Conservation (phyloP, 345 rosid species). For the Citrus unshiu region DNA sequence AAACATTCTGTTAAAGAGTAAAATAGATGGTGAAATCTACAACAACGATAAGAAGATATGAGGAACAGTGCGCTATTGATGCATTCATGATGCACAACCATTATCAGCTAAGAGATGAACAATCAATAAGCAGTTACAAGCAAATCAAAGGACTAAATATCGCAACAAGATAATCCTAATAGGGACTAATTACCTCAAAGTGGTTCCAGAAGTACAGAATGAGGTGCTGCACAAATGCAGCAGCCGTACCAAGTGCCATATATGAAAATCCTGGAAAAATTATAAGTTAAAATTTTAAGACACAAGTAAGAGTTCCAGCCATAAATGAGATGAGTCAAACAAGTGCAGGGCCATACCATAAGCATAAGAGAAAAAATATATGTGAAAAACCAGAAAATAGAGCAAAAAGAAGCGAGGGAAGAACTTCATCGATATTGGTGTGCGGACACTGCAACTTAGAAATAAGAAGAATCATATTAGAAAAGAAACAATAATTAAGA, state of each 20-base stretch:
- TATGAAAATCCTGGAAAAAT: slow-evolving; percentile 81
- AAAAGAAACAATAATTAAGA: background rate
- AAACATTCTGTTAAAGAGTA: background rate
- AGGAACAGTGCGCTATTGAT: background rate
- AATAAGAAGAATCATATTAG: slow-evolving; percentile 12
- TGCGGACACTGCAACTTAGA: slow-evolving; percentile 74
- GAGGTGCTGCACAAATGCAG: slow-evolving; percentile 97
- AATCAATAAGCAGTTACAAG: background rate
- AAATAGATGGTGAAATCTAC: background rate
- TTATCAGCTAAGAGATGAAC: background rate
- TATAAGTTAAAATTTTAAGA: background rate
- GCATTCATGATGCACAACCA: background rate
- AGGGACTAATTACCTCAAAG: slow-evolving; percentile 63
- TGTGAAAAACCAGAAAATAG: slow-evolving; percentile 96
- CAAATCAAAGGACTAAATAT: background rate
- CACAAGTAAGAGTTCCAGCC: background rate
- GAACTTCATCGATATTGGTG: slow-evolving; percentile 98
- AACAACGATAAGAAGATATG: background rate
- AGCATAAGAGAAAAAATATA: slow-evolving; percentile 91
- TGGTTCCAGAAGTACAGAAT: slow-evolving; percentile 98
- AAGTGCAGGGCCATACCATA: slow-evolving; percentile 52
- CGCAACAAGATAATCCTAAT: background rate
- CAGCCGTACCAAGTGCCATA: slow-evolving; percentile 80
- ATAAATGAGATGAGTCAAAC: background rate
- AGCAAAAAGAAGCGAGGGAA: slow-evolving; percentile 98